phyloP scores from a whole-genome alignment of 1,284 basidiomycete genomes.

The Sutorius eximius region DNA sequence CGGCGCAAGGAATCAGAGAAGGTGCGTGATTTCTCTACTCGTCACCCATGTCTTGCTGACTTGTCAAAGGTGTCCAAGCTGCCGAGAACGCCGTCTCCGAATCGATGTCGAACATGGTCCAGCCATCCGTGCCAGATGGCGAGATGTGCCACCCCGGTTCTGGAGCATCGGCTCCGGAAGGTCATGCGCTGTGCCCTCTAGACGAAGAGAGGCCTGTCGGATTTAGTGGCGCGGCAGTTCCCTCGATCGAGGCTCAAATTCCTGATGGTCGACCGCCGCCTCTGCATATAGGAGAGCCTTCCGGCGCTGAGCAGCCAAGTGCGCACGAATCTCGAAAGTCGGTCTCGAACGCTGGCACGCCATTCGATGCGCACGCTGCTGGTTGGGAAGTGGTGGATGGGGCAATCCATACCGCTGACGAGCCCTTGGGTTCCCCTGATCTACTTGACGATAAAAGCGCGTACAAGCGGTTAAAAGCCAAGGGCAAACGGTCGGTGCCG shows the following conservation, averaged over 20 bases:
- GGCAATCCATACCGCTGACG: constrained; percentile 44
- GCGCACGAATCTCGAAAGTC: constrained; percentile 15
- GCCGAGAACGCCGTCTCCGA: constrained; percentile 41
- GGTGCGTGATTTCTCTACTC: constrained; percentile 38
- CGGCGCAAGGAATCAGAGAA: constrained; percentile 46
- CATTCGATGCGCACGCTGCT: constrained; percentile 38
- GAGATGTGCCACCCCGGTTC: background rate
- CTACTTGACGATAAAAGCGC: constrained; percentile 51
- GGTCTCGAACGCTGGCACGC: constrained; percentile 17
- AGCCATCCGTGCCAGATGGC: constrained; percentile 29
- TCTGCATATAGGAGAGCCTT: constrained; percentile 37
- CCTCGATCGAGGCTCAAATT: constrained; percentile 72
- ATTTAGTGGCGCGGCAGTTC: constrained; percentile 66
- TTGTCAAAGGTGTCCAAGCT: constrained; percentile 42
- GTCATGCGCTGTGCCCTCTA: constrained; percentile 54
- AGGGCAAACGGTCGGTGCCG: constrained; percentile 58
- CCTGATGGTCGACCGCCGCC: constrained; percentile 42
- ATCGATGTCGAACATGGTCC: constrained; percentile 38
- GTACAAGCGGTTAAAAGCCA: constrained; percentile 49
- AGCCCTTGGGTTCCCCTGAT: constrained; percentile 48
- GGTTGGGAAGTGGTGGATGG: constrained; percentile 45
- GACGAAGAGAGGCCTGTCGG: constrained; percentile 54
- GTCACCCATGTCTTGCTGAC: constrained; percentile 3
- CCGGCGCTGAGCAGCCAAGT: constrained; percentile 30
- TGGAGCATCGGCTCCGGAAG: constrained; percentile 46